Conservation (phyloP, 2,329 filamentous ascomycete genomes). For the Onygenales sp. region DNA sequence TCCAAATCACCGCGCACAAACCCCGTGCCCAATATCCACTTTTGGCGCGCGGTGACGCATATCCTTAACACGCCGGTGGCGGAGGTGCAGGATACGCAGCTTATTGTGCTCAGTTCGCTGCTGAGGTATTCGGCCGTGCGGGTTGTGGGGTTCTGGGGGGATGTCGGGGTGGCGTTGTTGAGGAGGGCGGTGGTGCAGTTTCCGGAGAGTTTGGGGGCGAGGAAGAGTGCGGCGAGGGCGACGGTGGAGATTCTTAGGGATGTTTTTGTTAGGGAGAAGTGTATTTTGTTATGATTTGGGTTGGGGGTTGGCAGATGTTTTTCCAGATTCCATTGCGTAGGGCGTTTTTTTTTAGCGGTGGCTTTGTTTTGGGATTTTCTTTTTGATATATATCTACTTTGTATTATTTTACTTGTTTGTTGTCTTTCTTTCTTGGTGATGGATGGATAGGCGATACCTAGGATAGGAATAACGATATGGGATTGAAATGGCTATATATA, state of each 20-base stretch:
- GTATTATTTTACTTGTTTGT: background rate
- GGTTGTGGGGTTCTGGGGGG: conserved; percentile 74
- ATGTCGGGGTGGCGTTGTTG: conserved; percentile 61
- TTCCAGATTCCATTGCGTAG: background rate
- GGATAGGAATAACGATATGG: too few species aligned
- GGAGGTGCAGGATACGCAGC: conserved; percentile 64
- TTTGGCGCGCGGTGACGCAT: conserved; percentile 69
- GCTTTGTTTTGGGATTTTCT: background rate
- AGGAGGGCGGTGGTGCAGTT: conserved; percentile 65
- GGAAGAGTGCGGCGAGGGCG: conserved; percentile 27
- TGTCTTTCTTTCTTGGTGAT: background rate
- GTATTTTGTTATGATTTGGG: conserved; percentile 24
- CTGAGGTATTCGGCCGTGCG: conserved; percentile 63
- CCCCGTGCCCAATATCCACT: conserved; percentile 67
- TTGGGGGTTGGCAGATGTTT: background rate
- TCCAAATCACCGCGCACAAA: conserved; percentile 58
- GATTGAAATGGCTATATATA: too few species aligned
- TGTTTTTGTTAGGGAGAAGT: conserved; percentile 26
- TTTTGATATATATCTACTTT: background rate
- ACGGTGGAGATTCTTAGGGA: conserved; percentile 30
- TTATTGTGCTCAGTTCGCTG: conserved; percentile 60
- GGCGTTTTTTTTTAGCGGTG: too few species aligned
- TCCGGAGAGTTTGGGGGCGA: conserved; percentile 37
- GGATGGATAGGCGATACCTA: too few species aligned
- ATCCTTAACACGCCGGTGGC: conserved; percentile 65